Evolutionary conservation across 1,284 basidiomycete genomes (phyloP).

Genomic region (Porodaedalea pini): DNA sequence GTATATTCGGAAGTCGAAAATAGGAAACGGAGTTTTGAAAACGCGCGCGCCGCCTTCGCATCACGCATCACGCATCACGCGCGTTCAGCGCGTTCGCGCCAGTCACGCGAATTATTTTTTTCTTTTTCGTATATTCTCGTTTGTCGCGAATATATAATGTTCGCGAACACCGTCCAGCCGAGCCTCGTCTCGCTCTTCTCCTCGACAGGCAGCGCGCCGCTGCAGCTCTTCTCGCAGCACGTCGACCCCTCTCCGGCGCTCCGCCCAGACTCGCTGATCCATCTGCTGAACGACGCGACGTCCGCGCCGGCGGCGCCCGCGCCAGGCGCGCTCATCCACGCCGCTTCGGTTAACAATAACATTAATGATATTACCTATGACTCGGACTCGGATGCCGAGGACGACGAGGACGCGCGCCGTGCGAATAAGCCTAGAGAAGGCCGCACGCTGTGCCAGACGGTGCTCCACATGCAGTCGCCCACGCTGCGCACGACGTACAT

Average conservation of each 20-base stretch:
- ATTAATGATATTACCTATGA: neutral
- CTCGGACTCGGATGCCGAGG: neutral
- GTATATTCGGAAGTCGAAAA: neutral
- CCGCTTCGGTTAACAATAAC: conserved; percentile 31
- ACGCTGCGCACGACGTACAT: conserved; percentile 67
- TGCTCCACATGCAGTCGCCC: conserved; percentile 83
- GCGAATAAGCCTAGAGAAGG: conserved; percentile 32
- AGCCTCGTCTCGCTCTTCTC: conserved; percentile 73
- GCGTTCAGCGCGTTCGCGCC: neutral
- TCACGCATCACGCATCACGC: neutral
- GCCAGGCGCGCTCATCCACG: conserved; percentile 43
- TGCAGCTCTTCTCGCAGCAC: conserved; percentile 54
- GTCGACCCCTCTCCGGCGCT: conserved; percentile 44
- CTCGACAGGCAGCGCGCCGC: conserved; percentile 62
- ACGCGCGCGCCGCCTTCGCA: too few relatives aligned
- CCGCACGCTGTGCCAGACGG: conserved; percentile 56
- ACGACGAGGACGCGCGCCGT: too few relatives aligned
- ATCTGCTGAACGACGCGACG: conserved; percentile 58
- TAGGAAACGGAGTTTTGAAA: neutral
- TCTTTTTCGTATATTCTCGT: neutral
- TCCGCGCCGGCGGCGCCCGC: conserved; percentile 47
- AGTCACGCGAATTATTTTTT: neutral
- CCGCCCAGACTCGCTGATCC: conserved; percentile 62
- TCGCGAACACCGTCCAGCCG: conserved; percentile 57
- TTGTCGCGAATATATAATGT: conserved; percentile 36